These are phyloP conservation scores for Vanderwaltozyma verrucispora DNA, from an alignment of 805 yeast species.

Conservation along the genomic window DNA sequence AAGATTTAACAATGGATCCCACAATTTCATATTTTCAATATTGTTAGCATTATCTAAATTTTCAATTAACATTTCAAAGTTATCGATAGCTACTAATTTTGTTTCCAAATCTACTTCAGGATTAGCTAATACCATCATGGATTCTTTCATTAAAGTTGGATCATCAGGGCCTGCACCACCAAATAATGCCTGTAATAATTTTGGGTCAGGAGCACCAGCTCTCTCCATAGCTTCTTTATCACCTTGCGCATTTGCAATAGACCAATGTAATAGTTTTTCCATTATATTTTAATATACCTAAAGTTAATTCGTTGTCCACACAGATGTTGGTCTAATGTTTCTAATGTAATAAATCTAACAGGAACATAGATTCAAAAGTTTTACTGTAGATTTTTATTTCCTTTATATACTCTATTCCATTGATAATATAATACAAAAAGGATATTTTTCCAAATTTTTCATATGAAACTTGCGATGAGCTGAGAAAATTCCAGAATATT, in stretches of 20 bases:
- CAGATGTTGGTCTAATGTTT: too few relatives aligned
- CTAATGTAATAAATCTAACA: too few relatives aligned
- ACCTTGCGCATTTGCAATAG: conserved; percentile 64
- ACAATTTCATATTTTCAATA: conserved; percentile 69
- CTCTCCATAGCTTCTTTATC: conserved; percentile 57
- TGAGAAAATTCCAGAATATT: too few relatives aligned
- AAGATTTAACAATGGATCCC: conserved; percentile 59
- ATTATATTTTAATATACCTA: too few relatives aligned
- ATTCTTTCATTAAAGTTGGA: conserved; percentile 74
- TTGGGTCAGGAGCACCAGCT: conserved; percentile 70
- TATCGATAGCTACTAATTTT: conserved; percentile 71
- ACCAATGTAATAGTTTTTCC: conserved; percentile 93
- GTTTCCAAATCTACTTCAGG: conserved; percentile 51
- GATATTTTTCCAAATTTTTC: too few relatives aligned
- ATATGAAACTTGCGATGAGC: too few relatives aligned
- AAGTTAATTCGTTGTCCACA: too few relatives aligned
- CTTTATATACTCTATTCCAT: too few relatives aligned
- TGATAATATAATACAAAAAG: too few relatives aligned
- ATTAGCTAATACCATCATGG: conserved; percentile 48
- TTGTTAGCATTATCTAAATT: conserved; percentile 92
- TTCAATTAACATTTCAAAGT: conserved; percentile 88
- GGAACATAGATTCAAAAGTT: too few relatives aligned
- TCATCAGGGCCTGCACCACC: conserved; percentile 73
- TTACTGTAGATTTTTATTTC: too few relatives aligned
- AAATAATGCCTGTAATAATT: conserved; percentile 65